Evolutionary conservation across 768 basidiomycete species (phyloP).

Genomic region (Hortiboletus campestris): DNA sequence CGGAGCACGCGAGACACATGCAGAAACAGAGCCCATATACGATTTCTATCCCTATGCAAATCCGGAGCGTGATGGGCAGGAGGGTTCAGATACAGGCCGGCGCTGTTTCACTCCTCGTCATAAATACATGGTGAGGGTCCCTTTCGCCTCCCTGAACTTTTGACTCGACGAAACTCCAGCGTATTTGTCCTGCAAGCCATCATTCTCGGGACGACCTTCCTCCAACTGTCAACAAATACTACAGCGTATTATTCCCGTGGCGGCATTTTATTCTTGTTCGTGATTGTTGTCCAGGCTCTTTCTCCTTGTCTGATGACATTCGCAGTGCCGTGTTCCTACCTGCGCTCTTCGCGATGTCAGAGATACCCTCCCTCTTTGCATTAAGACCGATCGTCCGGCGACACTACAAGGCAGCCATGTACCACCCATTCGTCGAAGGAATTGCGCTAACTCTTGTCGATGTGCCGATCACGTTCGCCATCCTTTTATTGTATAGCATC

Average conservation of each 20-base stretch:
- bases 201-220: slow-evolving; percentile 44
- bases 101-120: slow-evolving; percentile 34
- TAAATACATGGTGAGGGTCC: slow-evolving; percentile 25
- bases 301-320: neutral
- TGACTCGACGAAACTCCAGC: slow-evolving; percentile 28
- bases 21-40: slow-evolving; percentile 47
- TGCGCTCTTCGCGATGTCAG: slow-evolving; percentile 58
- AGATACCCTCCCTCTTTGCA: slow-evolving; percentile 48
- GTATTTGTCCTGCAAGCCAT: slow-evolving; percentile 36
- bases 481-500: slow-evolving; percentile 35
- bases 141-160: neutral
- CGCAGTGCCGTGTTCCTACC: slow-evolving; percentile 56
- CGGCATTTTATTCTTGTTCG: slow-evolving; percentile 80
- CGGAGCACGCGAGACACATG: slow-evolving; percentile 52
- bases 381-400: slow-evolving; percentile 45
- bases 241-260: slow-evolving; percentile 53
- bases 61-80: slow-evolving; percentile 45
- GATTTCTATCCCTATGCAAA: slow-evolving; percentile 47
- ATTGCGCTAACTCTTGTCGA: slow-evolving; percentile 49
- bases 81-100: slow-evolving; percentile 47
- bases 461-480: slow-evolving; percentile 41
- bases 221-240: slow-evolving; percentile 40
- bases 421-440: slow-evolving; percentile 48
- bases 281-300: neutral
- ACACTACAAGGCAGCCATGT: slow-evolving; percentile 47